Percentiles rank a stretch among this genome's conserved stretches.
phyloP scores from a whole-genome alignment of 805 yeast species.

The Candida tammaniensis region DNA sequence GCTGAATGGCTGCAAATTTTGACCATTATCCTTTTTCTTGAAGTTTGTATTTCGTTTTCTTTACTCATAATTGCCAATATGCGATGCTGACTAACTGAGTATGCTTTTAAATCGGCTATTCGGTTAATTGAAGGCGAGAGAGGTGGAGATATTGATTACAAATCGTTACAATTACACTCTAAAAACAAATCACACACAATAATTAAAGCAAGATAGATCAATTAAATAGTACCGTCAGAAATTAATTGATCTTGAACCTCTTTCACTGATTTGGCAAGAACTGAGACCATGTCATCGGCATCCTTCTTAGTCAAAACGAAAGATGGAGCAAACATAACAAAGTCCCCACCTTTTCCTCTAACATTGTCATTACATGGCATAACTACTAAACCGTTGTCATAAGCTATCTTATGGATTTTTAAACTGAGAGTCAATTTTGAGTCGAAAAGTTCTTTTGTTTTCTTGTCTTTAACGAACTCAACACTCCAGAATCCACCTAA shows the following conservation, averaged over 20 bases:
- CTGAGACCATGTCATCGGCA: conserved; percentile 34
- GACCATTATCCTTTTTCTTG: too few species aligned
- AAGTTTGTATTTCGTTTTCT: neutral
- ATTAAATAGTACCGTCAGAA: conserved; percentile 18
- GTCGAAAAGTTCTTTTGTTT: conserved; percentile 49
- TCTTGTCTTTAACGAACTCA: conserved; percentile 54
- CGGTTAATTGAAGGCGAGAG: too few species aligned
- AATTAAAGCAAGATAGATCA: too few species aligned
- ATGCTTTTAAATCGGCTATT: too few species aligned
- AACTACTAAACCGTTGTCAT: conserved; percentile 43
- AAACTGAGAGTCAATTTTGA: conserved; percentile 34
- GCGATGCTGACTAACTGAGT: too few species aligned
- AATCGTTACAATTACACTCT: neutral
- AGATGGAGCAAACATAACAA: conserved; percentile 45
- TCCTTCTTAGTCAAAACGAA: conserved; percentile 36
- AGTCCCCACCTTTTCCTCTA: conserved; percentile 36
- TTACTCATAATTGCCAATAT: too few species aligned
- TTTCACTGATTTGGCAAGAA: conserved; percentile 36
- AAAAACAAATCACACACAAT: too few species aligned
- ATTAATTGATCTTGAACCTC: conserved; percentile 31
- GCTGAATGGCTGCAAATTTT: neutral
- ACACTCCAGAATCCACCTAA: conserved; percentile 59
- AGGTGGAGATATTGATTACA: too few species aligned
- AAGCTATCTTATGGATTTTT: conserved; percentile 31
- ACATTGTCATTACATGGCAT: conserved; percentile 46